Evolutionary conservation across 139 green algal species (phyloP).

Genomic region (Deuterostichococcus epilithicus): DNA sequence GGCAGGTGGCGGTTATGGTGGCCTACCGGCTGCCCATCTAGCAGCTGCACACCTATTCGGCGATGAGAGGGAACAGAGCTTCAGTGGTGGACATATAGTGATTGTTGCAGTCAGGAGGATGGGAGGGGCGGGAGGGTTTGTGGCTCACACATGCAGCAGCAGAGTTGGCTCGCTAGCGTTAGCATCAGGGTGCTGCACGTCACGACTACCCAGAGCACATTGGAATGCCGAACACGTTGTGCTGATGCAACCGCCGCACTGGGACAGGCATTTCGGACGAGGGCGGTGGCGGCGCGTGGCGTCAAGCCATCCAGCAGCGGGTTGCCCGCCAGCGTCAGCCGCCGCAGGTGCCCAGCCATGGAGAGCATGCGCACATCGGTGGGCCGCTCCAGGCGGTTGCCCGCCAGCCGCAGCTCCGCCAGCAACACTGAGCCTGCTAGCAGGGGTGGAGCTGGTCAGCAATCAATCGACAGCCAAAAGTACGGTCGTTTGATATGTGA

Average conservation of each 20-base stretch:
- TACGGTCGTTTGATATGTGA: no score
- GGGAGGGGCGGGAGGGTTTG: no score
- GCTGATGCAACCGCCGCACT: not conserved
- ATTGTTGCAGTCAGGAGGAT: no score
- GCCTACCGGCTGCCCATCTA: not conserved
- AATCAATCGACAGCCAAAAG: no score
- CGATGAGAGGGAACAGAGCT: not conserved
- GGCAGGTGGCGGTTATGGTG: not conserved
- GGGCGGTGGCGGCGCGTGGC: no score
- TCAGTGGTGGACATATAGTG: no score
- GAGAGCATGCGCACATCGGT: not conserved
- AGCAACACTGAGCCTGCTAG: not conserved
- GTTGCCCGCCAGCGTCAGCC: slow-evolving; percentile 53
- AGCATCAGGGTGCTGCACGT: no score
- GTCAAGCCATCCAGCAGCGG: slow-evolving; percentile 30
- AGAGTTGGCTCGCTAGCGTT: no score
- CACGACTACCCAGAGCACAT: no score
- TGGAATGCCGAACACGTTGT: not conserved
- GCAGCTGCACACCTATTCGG: not conserved
- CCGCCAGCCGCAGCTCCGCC: not conserved
- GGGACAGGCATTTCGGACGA: not conserved
- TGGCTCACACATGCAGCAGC: no score
- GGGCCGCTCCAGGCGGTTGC: not conserved
- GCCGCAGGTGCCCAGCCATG: slow-evolving; percentile 14
- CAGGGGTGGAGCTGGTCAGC: not conserved